A percentile compares a stretch with the other conserved stretches of the same genome.
phyloP scores from a whole-genome alignment of 2,329 filamentous ascomycete genomes.

The Botryotinia narcissicola region DNA sequence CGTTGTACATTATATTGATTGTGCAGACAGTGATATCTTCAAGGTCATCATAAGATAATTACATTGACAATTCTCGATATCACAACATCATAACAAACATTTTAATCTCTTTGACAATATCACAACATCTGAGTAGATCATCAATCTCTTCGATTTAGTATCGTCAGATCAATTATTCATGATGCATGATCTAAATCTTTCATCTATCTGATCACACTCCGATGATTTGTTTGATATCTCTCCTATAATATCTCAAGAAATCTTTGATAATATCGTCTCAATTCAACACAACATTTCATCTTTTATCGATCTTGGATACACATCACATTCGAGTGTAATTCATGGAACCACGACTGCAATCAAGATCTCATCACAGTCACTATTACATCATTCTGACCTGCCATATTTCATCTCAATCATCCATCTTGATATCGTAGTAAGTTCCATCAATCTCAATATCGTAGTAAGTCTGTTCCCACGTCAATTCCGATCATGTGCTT shows the following conservation, averaged over 20 bases:
- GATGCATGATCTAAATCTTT: not conserved
- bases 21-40: no score
- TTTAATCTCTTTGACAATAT: not conserved
- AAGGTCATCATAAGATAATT: not conserved
- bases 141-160: not conserved
- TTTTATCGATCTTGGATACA: not conserved
- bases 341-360: not conserved
- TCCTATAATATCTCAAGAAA: not conserved
- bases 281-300: not conserved
- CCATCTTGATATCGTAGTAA: not conserved
- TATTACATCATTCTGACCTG: no score
- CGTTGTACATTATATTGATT: not conserved
- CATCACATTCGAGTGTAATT: not conserved
- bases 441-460: not conserved
- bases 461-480: not conserved
- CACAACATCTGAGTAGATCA: constrained; percentile 5
- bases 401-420: constrained; percentile 3
- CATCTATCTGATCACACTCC: not conserved
- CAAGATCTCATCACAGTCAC: not conserved
- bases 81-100: not conserved
- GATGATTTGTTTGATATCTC: not conserved
- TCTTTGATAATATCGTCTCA: not conserved
- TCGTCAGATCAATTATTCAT: not conserved
- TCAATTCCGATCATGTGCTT: not conserved
- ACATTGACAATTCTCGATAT: not conserved